Evolutionary conservation across 768 basidiomycete genomes (phyloP).

Genomic region (Termitomyces heimii): DNA sequence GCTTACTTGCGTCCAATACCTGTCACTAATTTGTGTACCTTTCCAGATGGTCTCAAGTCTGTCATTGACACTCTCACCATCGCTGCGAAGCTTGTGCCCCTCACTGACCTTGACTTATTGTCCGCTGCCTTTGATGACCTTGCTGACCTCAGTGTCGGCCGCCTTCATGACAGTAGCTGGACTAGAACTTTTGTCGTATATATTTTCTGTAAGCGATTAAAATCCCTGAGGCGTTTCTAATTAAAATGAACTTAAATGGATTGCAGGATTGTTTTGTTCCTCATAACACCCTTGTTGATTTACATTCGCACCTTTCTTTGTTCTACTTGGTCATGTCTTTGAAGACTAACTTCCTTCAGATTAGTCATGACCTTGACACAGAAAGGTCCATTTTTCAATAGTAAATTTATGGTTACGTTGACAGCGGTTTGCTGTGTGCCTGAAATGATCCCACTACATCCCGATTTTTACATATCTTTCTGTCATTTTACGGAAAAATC

Average conservation of each 20-base stretch:
- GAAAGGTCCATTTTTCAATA: neutral
- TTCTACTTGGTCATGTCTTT: slow-evolving; percentile 26
- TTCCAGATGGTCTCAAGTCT: slow-evolving; percentile 48
- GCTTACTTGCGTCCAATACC: neutral
- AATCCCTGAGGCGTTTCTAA: slow-evolving; percentile 21
- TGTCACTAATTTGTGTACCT: neutral
- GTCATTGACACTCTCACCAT: slow-evolving; percentile 47
- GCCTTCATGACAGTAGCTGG: slow-evolving; percentile 42
- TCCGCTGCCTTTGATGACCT: slow-evolving; percentile 48
- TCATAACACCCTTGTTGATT: slow-evolving; percentile 16
- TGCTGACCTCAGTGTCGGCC: slow-evolving; percentile 39
- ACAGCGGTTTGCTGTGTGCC: neutral
- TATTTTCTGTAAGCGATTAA: slow-evolving; percentile 13
- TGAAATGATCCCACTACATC: neutral
- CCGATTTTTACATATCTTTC: neutral
- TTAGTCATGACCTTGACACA: neutral
- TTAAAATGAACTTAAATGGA: slow-evolving; percentile 11
- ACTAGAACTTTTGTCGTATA: neutral
- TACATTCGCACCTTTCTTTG: slow-evolving; percentile 18
- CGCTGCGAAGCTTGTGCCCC: slow-evolving; percentile 52
- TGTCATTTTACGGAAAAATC: slow-evolving; percentile 9
- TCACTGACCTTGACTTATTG: slow-evolving; percentile 57
- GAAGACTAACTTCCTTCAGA: slow-evolving; percentile 1
- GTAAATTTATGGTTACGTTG: neutral
- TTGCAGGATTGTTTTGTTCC: slow-evolving; percentile 3